Evolutionary conservation across 495 filamentous ascomycete genomes (phyloP), one percentile per base, ranked within the genome.

Genomic region (Aspergillus nanangensis): DNA sequence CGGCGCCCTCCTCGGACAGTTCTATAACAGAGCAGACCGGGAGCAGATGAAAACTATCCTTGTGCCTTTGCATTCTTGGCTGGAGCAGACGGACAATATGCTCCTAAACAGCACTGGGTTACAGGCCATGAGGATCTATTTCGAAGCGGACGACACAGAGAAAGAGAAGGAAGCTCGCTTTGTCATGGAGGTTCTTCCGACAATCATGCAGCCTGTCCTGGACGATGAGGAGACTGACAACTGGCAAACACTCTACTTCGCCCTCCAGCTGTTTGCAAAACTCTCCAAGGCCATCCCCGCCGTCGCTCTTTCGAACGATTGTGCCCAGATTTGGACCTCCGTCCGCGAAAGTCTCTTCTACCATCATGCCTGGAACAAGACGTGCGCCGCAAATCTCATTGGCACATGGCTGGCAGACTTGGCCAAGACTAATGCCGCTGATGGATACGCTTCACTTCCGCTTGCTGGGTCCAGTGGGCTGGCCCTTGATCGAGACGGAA

Each of bases 101-200:
- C 71, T 83, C 4, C 75, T 96, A 13, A 60, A 80, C 40, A 84
- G 81, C 41, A 79, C 86, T 9, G 86, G 86, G 1, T 62, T 96
- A 27, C 90, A 91, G 54, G 77, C 82, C 13, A 95, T 90, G 69
- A 78, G 80, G 3, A 78, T 95, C 5, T 95, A 87, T 64, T 86
- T 94, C 50, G 88, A 95, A 39, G 76, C 74, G 2, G 73, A 80
- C 20, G 79, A 76, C 35, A 70, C 70, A 4, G 78, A 77, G 44
- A 81, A 80, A 46, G 77, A 78, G 34, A 86, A 84, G 53, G 79
- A 89, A 53, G 53, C 79, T 15, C 62, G 68, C 0, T 77, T 66
- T 25, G 60, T 77, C 15, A 47, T 59, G 11, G 47, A 62, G 9
- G 55, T 65, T 51, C 58, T 87, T 11, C 64, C 69, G 4, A 50